Conservation (phyloP, 2,329 filamentous ascomycete species). For the Fusarium ambrosium region DNA sequence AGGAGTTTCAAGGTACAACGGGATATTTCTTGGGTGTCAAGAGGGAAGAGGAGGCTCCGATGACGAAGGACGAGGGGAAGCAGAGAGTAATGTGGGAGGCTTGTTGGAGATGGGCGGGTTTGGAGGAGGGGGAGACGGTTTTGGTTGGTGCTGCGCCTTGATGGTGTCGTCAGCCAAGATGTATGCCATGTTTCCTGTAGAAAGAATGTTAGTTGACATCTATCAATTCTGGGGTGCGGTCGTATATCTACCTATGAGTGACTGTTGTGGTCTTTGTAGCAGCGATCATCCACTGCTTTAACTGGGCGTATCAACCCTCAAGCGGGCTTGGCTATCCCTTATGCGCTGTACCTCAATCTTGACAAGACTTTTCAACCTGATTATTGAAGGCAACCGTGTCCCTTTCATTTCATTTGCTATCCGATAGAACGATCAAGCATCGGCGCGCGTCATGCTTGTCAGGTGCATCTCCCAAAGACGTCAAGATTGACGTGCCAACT, state of each 20-base stretch:
- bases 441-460: background rate
- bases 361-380: background rate
- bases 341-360: background rate
- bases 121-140: conserved; percentile 27
- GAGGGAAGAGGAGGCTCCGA: background rate
- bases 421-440: background rate
- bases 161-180: background rate
- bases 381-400: background rate
- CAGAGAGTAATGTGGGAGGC: conserved; percentile 24
- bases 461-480: background rate
- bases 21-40: conserved; percentile 31
- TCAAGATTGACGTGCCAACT: background rate
- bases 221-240: background rate
- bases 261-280: background rate
- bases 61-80: conserved; percentile 6
- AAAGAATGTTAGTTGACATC: background rate
- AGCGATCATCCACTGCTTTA: background rate
- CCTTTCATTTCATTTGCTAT: background rate
- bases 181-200: background rate
- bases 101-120: conserved; percentile 35
- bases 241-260: background rate
- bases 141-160: conserved; percentile 13
- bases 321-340: background rate
- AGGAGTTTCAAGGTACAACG: background rate
- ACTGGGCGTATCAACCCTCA: background rate